Evolutionary conservation across 768 basidiomycete genomes (phyloP).

Genomic region (Collybia mongolica): DNA sequence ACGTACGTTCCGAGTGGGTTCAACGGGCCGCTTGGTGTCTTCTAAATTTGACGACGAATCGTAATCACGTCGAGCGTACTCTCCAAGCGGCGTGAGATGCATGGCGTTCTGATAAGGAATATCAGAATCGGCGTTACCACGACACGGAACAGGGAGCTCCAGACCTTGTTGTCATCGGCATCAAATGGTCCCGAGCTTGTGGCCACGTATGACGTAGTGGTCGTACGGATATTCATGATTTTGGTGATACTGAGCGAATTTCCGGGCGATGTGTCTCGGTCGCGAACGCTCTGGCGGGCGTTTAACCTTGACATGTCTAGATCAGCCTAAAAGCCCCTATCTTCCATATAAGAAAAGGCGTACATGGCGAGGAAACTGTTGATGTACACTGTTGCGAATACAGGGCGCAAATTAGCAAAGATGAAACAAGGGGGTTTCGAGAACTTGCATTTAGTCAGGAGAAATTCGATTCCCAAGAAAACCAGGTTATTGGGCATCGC

Average conservation of each 20-base stretch:
- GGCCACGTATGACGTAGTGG: constrained; percentile 7
- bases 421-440: not conserved
- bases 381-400: constrained; percentile 21
- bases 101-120: constrained; percentile 2
- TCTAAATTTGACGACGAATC: constrained; percentile 4
- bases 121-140: not conserved
- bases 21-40: not conserved
- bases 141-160: not conserved
- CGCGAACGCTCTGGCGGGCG: constrained; percentile 16
- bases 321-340: not conserved
- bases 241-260: constrained; percentile 9
- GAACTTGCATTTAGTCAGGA: constrained; percentile 17
- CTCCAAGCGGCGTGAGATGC: constrained; percentile 6
- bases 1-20: not conserved
- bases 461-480: constrained; percentile 16
- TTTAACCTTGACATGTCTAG: constrained; percentile 17
- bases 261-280: constrained; percentile 4
- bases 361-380: constrained; percentile 31
- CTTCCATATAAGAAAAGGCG: not conserved
- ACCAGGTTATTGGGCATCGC: constrained; percentile 17
- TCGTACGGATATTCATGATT: constrained; percentile 14
- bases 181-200: constrained; percentile 4
- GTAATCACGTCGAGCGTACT: not conserved
- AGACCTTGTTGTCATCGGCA: constrained; percentile 10
- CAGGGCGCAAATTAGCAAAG: not conserved